phyloP scores from a whole-genome alignment of 2,329 filamentous ascomycete genomes.

The Exophiala dermatitidis region DNA sequence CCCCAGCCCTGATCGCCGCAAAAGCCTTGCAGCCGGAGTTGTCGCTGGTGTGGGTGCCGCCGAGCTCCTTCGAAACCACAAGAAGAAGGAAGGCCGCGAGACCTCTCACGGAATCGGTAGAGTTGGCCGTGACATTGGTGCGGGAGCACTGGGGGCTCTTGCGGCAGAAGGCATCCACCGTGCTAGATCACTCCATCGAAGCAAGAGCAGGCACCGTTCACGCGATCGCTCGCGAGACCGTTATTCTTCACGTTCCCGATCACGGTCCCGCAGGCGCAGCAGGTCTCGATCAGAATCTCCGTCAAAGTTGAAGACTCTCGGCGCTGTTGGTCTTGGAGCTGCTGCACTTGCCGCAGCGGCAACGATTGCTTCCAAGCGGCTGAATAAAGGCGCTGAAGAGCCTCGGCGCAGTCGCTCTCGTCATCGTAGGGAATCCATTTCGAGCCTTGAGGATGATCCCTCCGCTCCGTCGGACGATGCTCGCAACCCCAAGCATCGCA shows the following conservation, averaged over 20 bases:
- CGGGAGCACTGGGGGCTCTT: constrained; percentile 54
- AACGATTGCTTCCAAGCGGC: constrained; percentile 49
- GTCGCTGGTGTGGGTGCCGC: constrained; percentile 55
- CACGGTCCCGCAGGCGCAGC: constrained; percentile 30
- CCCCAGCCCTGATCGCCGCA: constrained; percentile 43
- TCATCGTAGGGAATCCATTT: constrained; percentile 14
- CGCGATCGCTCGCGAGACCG: constrained; percentile 32
- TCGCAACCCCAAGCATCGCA: constrained; percentile 44
- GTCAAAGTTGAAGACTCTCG: constrained; percentile 47
- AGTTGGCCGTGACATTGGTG: constrained; percentile 47
- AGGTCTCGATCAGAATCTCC: constrained; percentile 28
- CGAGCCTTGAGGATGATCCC: constrained; percentile 23
- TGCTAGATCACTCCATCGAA: constrained; percentile 44
- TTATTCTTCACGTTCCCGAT: constrained; percentile 28
- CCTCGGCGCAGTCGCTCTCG: constrained; percentile 33
- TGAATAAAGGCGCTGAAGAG: constrained; percentile 44
- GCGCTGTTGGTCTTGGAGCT: constrained; percentile 46
- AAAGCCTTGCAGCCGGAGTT: constrained; percentile 56
- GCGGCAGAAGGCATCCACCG: constrained; percentile 52
- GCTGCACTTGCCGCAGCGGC: constrained; percentile 56
- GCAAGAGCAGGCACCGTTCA: constrained; percentile 39
- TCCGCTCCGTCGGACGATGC: constrained; percentile 29
- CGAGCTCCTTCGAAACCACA: constrained; percentile 52
- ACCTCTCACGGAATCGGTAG: constrained; percentile 46
- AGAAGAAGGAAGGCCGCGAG: constrained; percentile 50